Evolutionary conservation across 169 alveolate genomes (phyloP).

Genomic region (Cryptosporidium canis): DNA sequence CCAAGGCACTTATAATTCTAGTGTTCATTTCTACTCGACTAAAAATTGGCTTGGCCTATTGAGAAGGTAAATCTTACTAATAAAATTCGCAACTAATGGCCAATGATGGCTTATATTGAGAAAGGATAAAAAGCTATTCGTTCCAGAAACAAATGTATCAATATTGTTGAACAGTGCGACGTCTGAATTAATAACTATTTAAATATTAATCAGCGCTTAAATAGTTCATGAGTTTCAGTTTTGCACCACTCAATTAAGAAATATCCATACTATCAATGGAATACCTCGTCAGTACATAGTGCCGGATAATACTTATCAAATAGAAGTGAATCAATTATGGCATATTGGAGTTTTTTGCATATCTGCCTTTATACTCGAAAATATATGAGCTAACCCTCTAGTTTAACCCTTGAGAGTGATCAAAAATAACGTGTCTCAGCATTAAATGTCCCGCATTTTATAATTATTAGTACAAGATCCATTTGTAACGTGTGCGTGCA

Average conservation of each 20-base stretch:
- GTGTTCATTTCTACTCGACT: slow-evolving; percentile 19
- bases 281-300: slow-evolving; percentile 69
- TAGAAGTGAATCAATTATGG: not conserved
- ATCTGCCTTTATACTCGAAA: not conserved
- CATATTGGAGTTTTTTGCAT: not conserved
- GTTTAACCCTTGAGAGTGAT: not conserved
- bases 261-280: slow-evolving; percentile 21
- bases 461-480: not conserved
- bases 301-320: not conserved
- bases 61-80: not conserved
- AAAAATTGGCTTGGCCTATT: not conserved
- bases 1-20: not conserved
- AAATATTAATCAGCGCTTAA: slow-evolving; percentile 62
- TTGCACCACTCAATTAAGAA: slow-evolving; percentile 68
- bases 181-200: slow-evolving; percentile 23
- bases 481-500: not conserved
- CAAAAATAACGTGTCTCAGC: not conserved
- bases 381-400: not conserved
- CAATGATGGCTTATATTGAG: not conserved
- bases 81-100: not conserved
- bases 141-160: not conserved
- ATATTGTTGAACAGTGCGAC: slow-evolving; percentile 50
- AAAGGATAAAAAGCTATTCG: not conserved
- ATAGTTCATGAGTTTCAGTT: not conserved
- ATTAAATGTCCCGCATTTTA: not conserved